Percentiles rank a stretch among this genome's conserved stretches.
These are phyloP conservation scores for Fusarium citri DNA, from an alignment of 2,329 filamentous ascomycete species.

Conservation along the genomic window DNA sequence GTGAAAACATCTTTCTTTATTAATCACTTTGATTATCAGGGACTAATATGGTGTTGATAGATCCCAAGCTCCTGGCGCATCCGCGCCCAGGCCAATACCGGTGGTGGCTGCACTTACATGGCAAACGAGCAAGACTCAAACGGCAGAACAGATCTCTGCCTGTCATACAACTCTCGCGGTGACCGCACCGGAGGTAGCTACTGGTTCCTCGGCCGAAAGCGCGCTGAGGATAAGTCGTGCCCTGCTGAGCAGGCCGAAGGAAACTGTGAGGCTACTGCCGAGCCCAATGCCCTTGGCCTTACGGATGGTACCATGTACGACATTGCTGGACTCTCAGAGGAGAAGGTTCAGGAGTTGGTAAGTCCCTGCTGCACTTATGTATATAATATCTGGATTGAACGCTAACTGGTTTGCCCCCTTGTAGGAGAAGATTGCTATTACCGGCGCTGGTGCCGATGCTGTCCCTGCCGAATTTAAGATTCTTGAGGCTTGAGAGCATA, in stretches of 20 bases:
- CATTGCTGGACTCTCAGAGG: background rate
- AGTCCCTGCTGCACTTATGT: background rate
- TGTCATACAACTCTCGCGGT: background rate
- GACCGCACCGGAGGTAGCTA: background rate
- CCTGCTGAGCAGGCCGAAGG: background rate
- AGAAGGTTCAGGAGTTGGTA: background rate
- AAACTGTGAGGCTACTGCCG: background rate
- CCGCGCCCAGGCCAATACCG: background rate
- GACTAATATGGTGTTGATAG: rapidly evolving
- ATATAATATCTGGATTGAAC: background rate
- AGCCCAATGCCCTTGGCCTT: background rate
- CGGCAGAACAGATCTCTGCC: background rate
- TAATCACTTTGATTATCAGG: rapidly evolving
- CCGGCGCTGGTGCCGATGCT: background rate
- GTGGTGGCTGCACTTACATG: background rate
- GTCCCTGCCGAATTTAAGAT: background rate
- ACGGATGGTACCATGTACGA: background rate
- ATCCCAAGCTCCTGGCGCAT: background rate
- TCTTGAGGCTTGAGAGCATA: background rate
- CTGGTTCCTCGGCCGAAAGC: background rate
- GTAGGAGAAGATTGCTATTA: background rate
- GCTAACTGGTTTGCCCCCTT: rapidly evolving
- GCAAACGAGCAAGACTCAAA: background rate
- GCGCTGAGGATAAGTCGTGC: background rate
- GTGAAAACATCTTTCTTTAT: rapidly evolving